Base-by-base conservation (phyloP, 352 stramenopile species). In the Peronospora belbahrii region DNA sequence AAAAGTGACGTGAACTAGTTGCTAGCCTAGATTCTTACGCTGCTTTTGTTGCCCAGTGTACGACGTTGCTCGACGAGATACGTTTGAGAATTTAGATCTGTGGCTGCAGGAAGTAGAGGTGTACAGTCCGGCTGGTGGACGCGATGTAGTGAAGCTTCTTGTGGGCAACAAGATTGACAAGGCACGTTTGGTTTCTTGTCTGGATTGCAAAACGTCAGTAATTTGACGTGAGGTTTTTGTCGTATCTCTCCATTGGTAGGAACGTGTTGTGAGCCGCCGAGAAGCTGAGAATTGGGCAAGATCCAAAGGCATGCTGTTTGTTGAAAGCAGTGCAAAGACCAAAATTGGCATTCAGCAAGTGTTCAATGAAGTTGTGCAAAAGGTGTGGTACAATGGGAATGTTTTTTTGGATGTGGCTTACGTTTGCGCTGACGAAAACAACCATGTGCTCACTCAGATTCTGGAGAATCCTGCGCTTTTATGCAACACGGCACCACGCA, bases 71-170 rank as follows among this genome's bases (percentile, higher is more conserved):
- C 85, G 94, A 37, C 85, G 81, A 51, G 96, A 98, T 56, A 98
- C 90, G 32, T 98, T 98, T 70, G 95, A 98, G 58, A 98, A 98
- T 65, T 70, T 99, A 51, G 85, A 97, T 53, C 74, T 97, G 52
- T 99, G 96, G 96, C 72, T 98, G 17, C 94, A 98, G 66, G 96
- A 99, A 27, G 94, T 99, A 28, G 93, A 99, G 58, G 78, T 97
- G 51, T 98, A 98, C 69, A 96, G 73, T 59, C 88, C 92, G 5
- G 92, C 92, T 15, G 94, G 94, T 47, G 93, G 90, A 42, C 86
- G 93, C 55, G 90, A 96, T 35, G 94, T 98, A 23, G 94, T 99
- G 30, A 99, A 99, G 71, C 67, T 99, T 4, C 75, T 98, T 19
- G 95, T 99, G 5, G 96, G 94, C 35, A 99, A 99, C 70, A 99